Percentiles rank a stretch among this genome's conserved stretches.
phyloP scores from a whole-genome alignment of 306 rosid species.

The Cucurbita argyrosperma region DNA sequence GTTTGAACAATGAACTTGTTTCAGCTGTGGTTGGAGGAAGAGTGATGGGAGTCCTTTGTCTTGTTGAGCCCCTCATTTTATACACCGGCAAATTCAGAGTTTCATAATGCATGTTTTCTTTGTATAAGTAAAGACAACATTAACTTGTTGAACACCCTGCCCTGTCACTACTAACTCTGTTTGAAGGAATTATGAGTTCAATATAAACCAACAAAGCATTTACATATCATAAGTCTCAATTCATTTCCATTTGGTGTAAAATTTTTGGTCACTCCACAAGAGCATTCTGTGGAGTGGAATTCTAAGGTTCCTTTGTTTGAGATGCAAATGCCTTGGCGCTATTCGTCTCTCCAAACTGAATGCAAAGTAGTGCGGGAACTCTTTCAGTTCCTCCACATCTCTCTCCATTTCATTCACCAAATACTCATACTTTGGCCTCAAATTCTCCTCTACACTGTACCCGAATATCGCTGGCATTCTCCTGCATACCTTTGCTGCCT shows the following conservation, averaged over 20 bases:
- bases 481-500: constrained; percentile 28
- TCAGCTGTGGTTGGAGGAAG: not conserved
- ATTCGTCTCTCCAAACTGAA: constrained; percentile 60
- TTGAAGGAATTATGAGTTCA: no score
- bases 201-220: no score
- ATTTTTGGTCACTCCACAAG: constrained; percentile 47
- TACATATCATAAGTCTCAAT: no score
- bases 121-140: no score
- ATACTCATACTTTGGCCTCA: constrained; percentile 48
- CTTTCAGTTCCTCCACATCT: constrained; percentile 46
- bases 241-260: constrained; percentile 42
- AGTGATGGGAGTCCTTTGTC: not conserved
- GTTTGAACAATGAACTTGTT: not conserved
- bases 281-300: constrained; percentile 62
- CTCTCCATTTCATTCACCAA: constrained; percentile 56
- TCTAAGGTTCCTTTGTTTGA: constrained; percentile 35
- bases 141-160: no score
- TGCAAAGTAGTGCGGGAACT: constrained; percentile 66
- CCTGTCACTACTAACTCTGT: no score
- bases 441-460: constrained; percentile 44
- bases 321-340: constrained; percentile 54
- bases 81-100: not conserved
- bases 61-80: not conserved
- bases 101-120: not conserved
- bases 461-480: constrained; percentile 67